Base-by-base conservation (phyloP, 2,329 filamentous ascomycete species). In the Pseudocercospora ulei region DNA sequence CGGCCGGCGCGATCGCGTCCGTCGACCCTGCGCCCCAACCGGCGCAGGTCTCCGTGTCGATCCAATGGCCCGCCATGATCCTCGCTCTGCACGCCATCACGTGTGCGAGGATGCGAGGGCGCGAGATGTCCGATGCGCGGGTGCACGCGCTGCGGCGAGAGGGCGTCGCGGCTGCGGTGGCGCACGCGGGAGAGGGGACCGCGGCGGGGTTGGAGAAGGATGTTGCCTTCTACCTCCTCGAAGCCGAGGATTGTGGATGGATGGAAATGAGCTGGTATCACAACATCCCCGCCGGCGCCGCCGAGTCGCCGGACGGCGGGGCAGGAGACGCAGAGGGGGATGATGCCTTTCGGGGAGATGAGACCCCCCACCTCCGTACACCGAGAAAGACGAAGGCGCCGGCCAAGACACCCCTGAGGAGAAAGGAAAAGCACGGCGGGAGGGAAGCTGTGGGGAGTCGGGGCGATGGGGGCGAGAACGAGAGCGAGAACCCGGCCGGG, bases 221-320 rank as follows among this genome's bases (percentile, higher is more conserved):
- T 24, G 23, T 51, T 11, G 35, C 33, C 7, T 51, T 51, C 16
- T 51, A 51, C 19, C 27, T 44, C 13, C 41, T 51, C 3, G 49
- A 51, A 26, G 48, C 44, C 3, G 45, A 48, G 18, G 46, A 55
- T 17, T 38, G 46, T 22, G 35, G 44, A 6, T 54, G 51, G 52
- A 31, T 47, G 33, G 46, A 48, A 4, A 50, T 50, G 47, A 46
- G 50, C n/a, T 54, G 52, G 52, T 51, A 45, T 34, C 12, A 35
- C 22, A 50, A 50, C 11, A 29, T 50, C 4, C 44, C 47, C 9
- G 43, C 44, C 13, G 35, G 39, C 5, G 22, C 35, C 63, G 66
- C 5, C 75, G 71, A 75, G 61, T 63, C 42, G 73, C 66, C 41
- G 8, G 38, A 41, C 3, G 41, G 44, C 9, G 43, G 30, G 80